Conservation (phyloP, 306 rosid genomes). For the Inga oerstediana region DNA sequence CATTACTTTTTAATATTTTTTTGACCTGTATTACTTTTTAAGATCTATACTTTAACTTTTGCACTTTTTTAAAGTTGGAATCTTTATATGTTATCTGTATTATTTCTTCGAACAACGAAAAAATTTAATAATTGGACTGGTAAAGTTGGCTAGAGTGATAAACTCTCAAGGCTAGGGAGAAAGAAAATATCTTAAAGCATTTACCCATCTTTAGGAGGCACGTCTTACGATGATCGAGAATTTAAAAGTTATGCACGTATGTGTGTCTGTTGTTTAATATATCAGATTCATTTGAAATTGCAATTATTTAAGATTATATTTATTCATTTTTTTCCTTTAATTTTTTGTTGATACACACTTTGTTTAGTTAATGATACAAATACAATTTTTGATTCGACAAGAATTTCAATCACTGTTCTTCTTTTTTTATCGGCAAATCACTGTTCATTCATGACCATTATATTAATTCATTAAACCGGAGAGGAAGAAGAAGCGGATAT, state of each 20-base stretch:
- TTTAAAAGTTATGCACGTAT: not conserved
- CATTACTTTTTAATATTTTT: not conserved
- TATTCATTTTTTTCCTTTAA: not conserved
- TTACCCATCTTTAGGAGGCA: slow-evolving; percentile 29
- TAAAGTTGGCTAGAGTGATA: not conserved
- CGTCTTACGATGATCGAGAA: not conserved
- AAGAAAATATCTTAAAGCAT: slow-evolving; percentile 15
- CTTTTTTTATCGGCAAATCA: not conserved
- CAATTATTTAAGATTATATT: not conserved
- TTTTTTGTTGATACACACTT: not conserved
- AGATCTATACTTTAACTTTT: not conserved
- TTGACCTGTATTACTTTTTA: too few relatives aligned
- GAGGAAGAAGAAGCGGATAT: not conserved
- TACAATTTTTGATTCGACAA: not conserved
- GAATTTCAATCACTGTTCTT: not conserved
- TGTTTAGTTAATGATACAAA: not conserved
- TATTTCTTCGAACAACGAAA: not conserved
- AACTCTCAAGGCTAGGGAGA: slow-evolving; percentile 10
- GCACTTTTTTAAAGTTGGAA: not conserved
- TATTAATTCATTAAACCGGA: not conserved
- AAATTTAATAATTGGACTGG: not conserved
- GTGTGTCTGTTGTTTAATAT: not conserved
- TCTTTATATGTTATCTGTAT: not conserved
- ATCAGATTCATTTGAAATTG: not conserved
- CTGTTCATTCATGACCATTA: not conserved